Conservation (phyloP, 139 green algal genomes). For the Tetraselmis striata region DNA sequence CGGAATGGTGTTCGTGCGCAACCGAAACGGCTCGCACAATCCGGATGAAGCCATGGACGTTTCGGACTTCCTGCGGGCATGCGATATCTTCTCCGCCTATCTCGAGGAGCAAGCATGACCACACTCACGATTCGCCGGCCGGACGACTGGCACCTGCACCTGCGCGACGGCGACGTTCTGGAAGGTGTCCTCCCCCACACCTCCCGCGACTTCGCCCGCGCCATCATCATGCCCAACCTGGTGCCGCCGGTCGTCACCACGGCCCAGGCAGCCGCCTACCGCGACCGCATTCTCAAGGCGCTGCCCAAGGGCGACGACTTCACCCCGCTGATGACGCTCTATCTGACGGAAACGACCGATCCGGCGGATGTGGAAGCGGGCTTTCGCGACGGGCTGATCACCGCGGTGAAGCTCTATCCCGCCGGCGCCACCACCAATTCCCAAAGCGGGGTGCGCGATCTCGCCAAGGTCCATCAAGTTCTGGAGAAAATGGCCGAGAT, state of each 20-base stretch:
- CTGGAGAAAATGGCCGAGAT: no score
- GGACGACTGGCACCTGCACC: constrained; percentile 16
- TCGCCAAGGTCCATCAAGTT: no score
- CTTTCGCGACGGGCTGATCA: not conserved
- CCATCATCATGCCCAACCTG: constrained; percentile 9
- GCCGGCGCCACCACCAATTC: constrained; percentile 13
- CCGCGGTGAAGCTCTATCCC: constrained; percentile 12
- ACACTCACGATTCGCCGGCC: constrained; percentile 1
- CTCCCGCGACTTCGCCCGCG: not conserved
- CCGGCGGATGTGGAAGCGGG: no score
- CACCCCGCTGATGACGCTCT: constrained; percentile 14
- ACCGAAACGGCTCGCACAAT: no score
- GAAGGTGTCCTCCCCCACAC: constrained; percentile 4
- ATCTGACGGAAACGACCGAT: constrained; percentile 8
- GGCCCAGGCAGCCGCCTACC: not conserved
- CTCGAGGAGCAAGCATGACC: no score
- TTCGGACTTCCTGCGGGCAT: no score
- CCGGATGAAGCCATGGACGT: no score
- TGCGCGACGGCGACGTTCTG: constrained; percentile 3
- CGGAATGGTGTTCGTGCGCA: no score
- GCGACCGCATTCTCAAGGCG: not conserved
- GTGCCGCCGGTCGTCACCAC: constrained; percentile 5
- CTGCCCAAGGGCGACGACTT: constrained; percentile 4
- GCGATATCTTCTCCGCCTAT: no score
- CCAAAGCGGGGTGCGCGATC: no score